A percentile compares a stretch with the other conserved stretches of the same genome.
phyloP scores from a whole-genome alignment of 2,329 filamentous ascomycete genomes.

The Endothia cerciana region DNA sequence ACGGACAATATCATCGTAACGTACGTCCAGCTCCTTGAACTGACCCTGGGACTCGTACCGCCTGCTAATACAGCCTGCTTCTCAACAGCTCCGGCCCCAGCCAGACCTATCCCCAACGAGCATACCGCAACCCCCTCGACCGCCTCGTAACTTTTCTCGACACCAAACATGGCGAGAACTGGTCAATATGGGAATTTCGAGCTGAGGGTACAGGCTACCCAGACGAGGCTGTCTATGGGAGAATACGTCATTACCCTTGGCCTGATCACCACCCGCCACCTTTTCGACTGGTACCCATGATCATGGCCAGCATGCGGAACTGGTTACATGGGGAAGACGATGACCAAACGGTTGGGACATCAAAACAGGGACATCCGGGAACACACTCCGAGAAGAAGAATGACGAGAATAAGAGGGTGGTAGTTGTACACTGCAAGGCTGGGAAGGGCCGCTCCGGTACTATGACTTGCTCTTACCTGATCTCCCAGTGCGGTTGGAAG shows the following conservation, averaged over 20 bases:
- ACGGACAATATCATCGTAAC: slow-evolving; percentile 75
- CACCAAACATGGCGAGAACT: slow-evolving; percentile 77
- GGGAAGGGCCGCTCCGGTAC: slow-evolving; percentile 94
- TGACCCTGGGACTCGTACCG: not conserved
- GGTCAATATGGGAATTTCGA: slow-evolving; percentile 98
- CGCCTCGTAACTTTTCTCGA: slow-evolving; percentile 88
- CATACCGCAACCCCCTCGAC: slow-evolving; percentile 92
- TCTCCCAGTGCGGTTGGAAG: slow-evolving; percentile 75
- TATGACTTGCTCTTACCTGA: slow-evolving; percentile 84
- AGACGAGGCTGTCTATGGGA: slow-evolving; percentile 82
- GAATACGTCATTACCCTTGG: slow-evolving; percentile 91
- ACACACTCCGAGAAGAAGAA: slow-evolving; percentile 26
- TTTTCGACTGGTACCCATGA: slow-evolving; percentile 83
- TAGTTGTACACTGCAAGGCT: slow-evolving; percentile 95
- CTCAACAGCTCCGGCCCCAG: slow-evolving; percentile 82
- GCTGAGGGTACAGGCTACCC: slow-evolving; percentile 96
- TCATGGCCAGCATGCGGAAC: slow-evolving; percentile 90
- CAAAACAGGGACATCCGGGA: slow-evolving; percentile 28
- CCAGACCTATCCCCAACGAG: slow-evolving; percentile 84
- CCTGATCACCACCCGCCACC: slow-evolving; percentile 97
- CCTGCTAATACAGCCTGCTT: not conserved
- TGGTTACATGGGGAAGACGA: slow-evolving; percentile 67
- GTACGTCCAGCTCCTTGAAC: slow-evolving; percentile 41
- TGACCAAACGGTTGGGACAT: not conserved
- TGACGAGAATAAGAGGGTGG: slow-evolving; percentile 59